These are phyloP conservation scores for Myxozyma lipomycoides DNA, from an alignment of 805 yeast genomes.

Conservation along the genomic window DNA sequence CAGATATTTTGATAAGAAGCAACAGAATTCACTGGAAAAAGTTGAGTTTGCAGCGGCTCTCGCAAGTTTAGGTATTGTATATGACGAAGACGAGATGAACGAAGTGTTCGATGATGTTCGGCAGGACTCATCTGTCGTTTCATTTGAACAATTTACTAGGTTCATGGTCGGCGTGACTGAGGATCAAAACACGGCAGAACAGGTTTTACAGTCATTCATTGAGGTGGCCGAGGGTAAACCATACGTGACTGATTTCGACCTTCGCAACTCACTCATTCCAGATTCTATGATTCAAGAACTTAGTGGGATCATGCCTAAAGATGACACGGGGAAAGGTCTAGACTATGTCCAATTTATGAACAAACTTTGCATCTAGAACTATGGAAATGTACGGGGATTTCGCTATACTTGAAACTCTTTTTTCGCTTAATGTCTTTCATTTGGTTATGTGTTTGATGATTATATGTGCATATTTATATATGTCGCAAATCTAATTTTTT, in stretches of 20 bases:
- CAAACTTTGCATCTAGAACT: constrained; percentile 15
- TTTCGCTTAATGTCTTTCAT: too few relatives aligned
- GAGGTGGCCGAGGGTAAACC: constrained; percentile 43
- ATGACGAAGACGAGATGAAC: constrained; percentile 38
- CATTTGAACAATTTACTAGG: constrained; percentile 37
- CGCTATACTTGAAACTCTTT: too few relatives aligned
- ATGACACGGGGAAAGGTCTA: constrained; percentile 30
- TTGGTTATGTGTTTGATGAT: too few relatives aligned
- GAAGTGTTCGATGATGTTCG: constrained; percentile 39
- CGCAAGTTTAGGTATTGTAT: constrained; percentile 42
- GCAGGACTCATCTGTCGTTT: constrained; percentile 31
- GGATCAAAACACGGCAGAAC: constrained; percentile 40
- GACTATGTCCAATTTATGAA: constrained; percentile 36
- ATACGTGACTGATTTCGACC: constrained; percentile 41
- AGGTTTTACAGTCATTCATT: constrained; percentile 41
- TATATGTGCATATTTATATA: too few relatives aligned
- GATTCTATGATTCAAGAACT: constrained; percentile 36
- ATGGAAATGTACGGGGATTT: neutral
- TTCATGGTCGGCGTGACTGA: constrained; percentile 42
- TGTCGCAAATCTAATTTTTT: too few relatives aligned
- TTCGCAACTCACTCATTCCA: constrained; percentile 39
- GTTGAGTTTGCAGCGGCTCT: constrained; percentile 45
- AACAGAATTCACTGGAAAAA: constrained; percentile 40
- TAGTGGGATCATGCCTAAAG: constrained; percentile 34
- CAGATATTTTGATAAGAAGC: constrained; percentile 41